These are phyloP conservation scores for Chiua sp. DNA, from an alignment of 1,284 basidiomycete species.

Conservation along the genomic window DNA sequence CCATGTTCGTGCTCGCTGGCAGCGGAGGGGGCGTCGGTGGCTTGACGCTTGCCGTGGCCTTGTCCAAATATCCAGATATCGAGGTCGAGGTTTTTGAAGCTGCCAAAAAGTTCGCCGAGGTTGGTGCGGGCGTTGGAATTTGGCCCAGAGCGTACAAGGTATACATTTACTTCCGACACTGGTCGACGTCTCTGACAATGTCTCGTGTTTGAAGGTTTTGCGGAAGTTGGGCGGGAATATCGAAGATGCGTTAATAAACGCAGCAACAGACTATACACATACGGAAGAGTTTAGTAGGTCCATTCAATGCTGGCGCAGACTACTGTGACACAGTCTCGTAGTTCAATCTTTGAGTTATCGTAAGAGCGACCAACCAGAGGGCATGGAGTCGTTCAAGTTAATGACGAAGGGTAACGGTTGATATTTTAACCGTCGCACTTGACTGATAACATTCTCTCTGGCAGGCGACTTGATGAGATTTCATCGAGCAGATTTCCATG, in stretches of 20 bases:
- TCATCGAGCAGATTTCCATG: slow-evolving; percentile 52
- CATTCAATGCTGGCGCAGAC: not conserved
- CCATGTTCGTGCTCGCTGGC: not conserved
- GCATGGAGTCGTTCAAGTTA: slow-evolving; percentile 51
- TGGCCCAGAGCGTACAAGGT: slow-evolving; percentile 48
- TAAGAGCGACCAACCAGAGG: slow-evolving; percentile 55
- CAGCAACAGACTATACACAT: slow-evolving; percentile 42
- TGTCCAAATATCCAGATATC: slow-evolving; percentile 55
- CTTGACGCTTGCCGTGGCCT: slow-evolving; percentile 45
- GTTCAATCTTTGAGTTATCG: slow-evolving; percentile 52
- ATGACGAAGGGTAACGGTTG: slow-evolving; percentile 48
- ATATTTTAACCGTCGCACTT: not conserved
- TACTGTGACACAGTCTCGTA: slow-evolving; percentile 25
- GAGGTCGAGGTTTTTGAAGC: slow-evolving; percentile 60
- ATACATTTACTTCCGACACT: too few relatives aligned
- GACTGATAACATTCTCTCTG: not conserved
- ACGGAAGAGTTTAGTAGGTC: slow-evolving; percentile 42
- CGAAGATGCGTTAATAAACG: slow-evolving; percentile 49
- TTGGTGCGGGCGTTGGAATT: slow-evolving; percentile 65
- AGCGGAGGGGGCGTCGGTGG: slow-evolving; percentile 63
- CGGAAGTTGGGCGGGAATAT: slow-evolving; percentile 47
- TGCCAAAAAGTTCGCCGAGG: slow-evolving; percentile 49
- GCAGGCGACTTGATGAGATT: slow-evolving; percentile 46
- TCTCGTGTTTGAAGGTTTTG: slow-evolving; percentile 48
- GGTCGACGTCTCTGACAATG: not conserved